Evolutionary conservation across 345 rosid genomes (phyloP), one percentile per base, ranked within the genome.

Genomic region (Rhodamnia argentea): DNA sequence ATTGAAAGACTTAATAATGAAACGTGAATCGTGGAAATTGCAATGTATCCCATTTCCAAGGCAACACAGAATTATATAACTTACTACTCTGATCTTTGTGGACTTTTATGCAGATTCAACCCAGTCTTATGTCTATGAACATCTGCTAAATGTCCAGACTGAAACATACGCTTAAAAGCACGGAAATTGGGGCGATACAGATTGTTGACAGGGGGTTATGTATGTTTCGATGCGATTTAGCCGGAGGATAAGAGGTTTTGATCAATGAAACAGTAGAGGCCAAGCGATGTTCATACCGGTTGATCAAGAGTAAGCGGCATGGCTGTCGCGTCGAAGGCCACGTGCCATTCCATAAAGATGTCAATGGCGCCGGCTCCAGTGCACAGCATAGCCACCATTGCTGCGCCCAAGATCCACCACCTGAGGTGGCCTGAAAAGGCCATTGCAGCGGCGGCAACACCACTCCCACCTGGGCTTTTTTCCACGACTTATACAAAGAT

Each of bases 271-370:
- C 44, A 64, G 78, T 2, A 64, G 24, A 52, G 42, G 26, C 22
- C 37, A 82, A 52, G 57, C 13, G 15, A 59, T 7, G 20, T 81
- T 4, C 91, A 58, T 91, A 90, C 93, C 54, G 91, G 88, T 84
- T 92, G 92, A 53, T 89, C 70, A 23, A 59, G 42, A 42, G 90
- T 50, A 20, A 83, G 47, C 23, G 92, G 92, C 23, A 42, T 83
- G 81, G 88, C 87, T 26, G 85, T 74, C 13, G 82, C 37, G 84
- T 85, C 90, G 52, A 88, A 57, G 18, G 89, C 83, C 58, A 92
- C 93, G 82, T 92, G 85, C 95, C 95, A 93, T 40, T 92, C 90
- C 10, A 90, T 85, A n/a, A 85, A 91, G 86, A 92, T 87, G 64
- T 92, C 89, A 22, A 60, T 83, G 23, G 90, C 91, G 64, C 50